Conservation (phyloP, 2,329 filamentous ascomycete genomes). For the Escovopsis sp. region DNA sequence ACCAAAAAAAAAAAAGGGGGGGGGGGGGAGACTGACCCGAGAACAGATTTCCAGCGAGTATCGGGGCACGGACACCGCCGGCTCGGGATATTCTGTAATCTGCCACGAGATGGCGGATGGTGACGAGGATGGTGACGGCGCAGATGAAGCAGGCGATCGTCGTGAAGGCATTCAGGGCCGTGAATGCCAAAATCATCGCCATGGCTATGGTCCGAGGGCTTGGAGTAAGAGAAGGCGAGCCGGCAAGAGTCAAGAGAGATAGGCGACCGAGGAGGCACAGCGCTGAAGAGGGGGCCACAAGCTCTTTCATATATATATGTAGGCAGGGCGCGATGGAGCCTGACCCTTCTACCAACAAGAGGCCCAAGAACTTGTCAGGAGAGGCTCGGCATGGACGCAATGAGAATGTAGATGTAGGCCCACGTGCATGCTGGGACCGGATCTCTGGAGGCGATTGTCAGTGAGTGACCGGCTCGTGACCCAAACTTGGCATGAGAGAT, state of each 20-base stretch:
- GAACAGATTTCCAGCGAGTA: slow-evolving; percentile 20
- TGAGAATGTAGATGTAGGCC: no score
- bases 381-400: no score
- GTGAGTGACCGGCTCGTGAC: no score
- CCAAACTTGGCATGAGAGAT: no score
- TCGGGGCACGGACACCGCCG: slow-evolving; percentile 19
- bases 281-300: neutral
- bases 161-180: neutral
- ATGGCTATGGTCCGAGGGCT: neutral
- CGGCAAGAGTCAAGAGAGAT: neutral
- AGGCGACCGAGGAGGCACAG: neutral
- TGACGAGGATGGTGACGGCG: slow-evolving; percentile 9
- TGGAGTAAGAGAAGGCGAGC: neutral
- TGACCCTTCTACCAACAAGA: neutral
- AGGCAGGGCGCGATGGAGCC: neutral
- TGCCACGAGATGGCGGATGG: slow-evolving; percentile 10
- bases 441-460: no score
- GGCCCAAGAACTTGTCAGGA: no score
- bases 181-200: neutral
- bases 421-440: no score
- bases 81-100: slow-evolving; percentile 16
- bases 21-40: slow-evolving; percentile 10
- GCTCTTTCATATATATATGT: neutral
- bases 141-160: neutral
- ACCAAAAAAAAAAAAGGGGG: neutral